Conservation (phyloP, 2,329 filamentous ascomycete genomes). For the Arthrobotrys conoides region DNA sequence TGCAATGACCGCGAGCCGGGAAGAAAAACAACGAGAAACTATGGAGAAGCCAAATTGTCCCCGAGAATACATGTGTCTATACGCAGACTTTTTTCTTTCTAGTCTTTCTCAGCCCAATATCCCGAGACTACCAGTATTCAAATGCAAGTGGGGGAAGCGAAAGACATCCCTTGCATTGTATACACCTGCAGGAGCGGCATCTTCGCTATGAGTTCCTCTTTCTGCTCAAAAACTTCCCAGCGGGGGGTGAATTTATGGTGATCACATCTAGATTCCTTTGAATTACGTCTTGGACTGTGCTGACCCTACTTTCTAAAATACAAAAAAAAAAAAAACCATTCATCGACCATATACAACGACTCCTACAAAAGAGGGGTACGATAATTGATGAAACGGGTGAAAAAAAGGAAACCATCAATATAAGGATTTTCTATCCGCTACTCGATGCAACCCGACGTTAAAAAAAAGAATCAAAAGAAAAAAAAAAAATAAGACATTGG, state of each 20-base stretch:
- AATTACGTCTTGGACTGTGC: constrained; percentile 20
- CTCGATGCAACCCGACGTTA: constrained; percentile 9
- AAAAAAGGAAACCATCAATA: constrained; percentile 29
- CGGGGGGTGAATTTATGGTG: neutral
- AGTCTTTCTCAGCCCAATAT: constrained; percentile 7
- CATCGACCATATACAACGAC: constrained; percentile 9
- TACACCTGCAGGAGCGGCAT: constrained; percentile 40
- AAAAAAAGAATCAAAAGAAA: constrained; percentile 15
- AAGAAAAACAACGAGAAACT: neutral
- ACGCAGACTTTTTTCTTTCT: constrained; percentile 43
- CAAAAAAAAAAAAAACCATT: neutral
- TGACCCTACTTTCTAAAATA: constrained; percentile 15
- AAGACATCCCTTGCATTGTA: constrained; percentile 47
- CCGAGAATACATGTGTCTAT: constrained; percentile 32
- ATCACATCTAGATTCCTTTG: constrained; percentile 40
- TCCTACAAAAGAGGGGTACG: constrained; percentile 7
- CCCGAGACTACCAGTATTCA: neutral
- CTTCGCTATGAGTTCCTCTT: constrained; percentile 54
- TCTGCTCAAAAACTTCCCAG: constrained; percentile 3
- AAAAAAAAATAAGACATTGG: neutral
- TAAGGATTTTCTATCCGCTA: constrained; percentile 6
- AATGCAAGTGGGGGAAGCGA: constrained; percentile 23
- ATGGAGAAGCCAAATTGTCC: constrained; percentile 37
- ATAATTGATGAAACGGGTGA: constrained; percentile 6
- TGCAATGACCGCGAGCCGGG: neutral